A percentile compares a stretch with the other conserved stretches of the same genome.
Evolutionary conservation across 805 yeast genomes (phyloP).

Genomic region (Cyberlindnera suaveolens): DNA sequence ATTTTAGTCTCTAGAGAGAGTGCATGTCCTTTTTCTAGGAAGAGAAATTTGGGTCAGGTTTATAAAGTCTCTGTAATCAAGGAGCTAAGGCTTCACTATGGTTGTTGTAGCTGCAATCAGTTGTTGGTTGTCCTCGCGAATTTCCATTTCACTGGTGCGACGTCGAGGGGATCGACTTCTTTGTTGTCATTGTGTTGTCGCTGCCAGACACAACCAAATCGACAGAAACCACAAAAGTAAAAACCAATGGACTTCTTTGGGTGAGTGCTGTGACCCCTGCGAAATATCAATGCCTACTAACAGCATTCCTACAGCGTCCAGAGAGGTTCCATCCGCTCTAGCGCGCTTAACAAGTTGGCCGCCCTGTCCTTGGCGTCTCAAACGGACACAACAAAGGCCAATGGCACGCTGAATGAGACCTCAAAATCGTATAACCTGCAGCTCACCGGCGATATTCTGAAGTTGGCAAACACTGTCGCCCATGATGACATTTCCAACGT

Average conservation of each 20-base stretch:
- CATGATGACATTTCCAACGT: slow-evolving; percentile 14
- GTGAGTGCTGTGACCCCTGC: slow-evolving; percentile 5
- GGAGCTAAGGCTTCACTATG: background rate
- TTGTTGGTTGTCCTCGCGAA: background rate
- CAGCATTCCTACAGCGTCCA: slow-evolving; percentile 13
- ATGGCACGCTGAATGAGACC: background rate
- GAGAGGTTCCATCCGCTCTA: slow-evolving; percentile 22
- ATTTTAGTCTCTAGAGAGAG: background rate
- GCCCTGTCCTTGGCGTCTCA: slow-evolving; percentile 10
- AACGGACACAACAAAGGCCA: slow-evolving; percentile 8
- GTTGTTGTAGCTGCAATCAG: background rate
- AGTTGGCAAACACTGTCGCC: slow-evolving; percentile 13
- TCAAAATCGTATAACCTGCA: background rate
- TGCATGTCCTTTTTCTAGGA: slow-evolving; percentile 1
- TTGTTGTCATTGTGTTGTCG: no score
- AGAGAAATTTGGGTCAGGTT: slow-evolving; percentile 5
- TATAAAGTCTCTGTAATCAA: slow-evolving; percentile 5
- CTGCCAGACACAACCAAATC: background rate
- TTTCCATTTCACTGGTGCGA: no score
- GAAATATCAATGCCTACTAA: background rate
- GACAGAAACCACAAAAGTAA: background rate
- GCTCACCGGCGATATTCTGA: slow-evolving; percentile 15
- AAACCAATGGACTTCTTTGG: slow-evolving; percentile 18
- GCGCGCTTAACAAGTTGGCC: slow-evolving; percentile 22
- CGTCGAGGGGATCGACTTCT: no score